Conservation (phyloP, 2,329 filamentous ascomycete genomes). For the Colletotrichum eleusines region DNA sequence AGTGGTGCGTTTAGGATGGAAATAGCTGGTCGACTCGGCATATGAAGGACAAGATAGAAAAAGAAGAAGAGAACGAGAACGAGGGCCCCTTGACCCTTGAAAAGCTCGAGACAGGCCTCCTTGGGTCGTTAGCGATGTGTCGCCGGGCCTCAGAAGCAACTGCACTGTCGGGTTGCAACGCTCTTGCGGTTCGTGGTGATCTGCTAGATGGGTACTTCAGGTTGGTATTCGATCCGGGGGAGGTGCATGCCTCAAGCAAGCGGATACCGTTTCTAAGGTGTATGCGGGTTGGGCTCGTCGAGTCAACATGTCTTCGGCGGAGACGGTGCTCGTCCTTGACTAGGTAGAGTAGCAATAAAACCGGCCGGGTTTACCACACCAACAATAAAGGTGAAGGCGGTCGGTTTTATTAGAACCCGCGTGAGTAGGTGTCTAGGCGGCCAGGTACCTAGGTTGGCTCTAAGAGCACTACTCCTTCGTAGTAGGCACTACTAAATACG, state of each 20-base stretch:
- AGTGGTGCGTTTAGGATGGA: background rate
- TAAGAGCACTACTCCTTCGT: conserved; percentile 11
- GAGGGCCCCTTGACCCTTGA: background rate
- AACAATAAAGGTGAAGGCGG: no score
- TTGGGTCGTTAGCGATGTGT: background rate
- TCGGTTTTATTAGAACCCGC: no score
- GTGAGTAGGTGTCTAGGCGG: no score
- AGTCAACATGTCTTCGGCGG: conserved; percentile 18
- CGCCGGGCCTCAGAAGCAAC: background rate
- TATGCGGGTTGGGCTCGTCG: background rate
- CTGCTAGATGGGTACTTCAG: conserved; percentile 10
- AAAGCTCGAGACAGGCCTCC: conserved; percentile 2
- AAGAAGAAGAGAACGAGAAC: background rate
- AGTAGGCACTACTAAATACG: background rate
- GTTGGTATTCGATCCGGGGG: background rate
- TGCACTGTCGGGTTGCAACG: background rate
- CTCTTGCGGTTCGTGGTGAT: background rate
- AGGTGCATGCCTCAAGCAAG: background rate
- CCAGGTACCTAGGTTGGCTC: conserved; percentile 19
- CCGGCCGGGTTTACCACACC: no score
- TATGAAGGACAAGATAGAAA: background rate
- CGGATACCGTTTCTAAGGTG: background rate
- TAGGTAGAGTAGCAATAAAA: no score
- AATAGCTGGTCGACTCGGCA: background rate
- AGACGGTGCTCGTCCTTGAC: conserved; percentile 26